These are phyloP conservation scores for Colletotrichum melonis DNA, from an alignment of 2,329 filamentous ascomycete genomes.

Conservation along the genomic window DNA sequence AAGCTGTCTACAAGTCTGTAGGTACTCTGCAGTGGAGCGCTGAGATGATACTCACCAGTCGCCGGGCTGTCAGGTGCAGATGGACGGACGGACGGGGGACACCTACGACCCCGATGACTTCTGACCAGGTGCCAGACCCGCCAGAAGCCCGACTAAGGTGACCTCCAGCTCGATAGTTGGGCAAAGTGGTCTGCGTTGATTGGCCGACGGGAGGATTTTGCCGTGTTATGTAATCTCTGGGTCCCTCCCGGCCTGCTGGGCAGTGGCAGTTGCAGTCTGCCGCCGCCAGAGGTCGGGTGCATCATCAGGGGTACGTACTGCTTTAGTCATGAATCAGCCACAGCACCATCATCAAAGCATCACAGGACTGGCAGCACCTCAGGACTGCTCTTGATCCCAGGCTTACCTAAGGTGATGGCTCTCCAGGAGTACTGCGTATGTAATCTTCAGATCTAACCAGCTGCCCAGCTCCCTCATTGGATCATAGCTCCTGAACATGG, in stretches of 20 bases:
- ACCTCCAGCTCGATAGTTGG: background rate
- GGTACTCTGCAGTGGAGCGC: background rate
- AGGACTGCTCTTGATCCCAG: too few relatives aligned
- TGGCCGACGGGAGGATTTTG: background rate
- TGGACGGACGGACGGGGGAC: background rate
- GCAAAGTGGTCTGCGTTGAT: background rate
- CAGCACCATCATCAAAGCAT: background rate
- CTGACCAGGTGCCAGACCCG: background rate
- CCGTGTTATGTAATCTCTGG: background rate
- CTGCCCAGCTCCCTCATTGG: constrained; percentile 1
- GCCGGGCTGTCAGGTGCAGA: constrained; percentile 21
- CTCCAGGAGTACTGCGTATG: background rate
- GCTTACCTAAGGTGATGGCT: background rate
- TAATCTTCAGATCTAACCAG: background rate
- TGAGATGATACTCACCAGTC: background rate
- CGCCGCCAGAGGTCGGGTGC: background rate
- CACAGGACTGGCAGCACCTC: background rate
- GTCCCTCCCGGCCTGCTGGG: background rate
- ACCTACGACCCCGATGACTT: constrained; percentile 1
- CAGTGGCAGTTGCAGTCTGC: background rate
- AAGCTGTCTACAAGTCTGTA: background rate
- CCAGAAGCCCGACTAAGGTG: too few relatives aligned
- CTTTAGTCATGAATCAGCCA: background rate
- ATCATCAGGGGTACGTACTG: constrained; percentile 9
- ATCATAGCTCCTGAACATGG: background rate